A percentile compares a stretch with the other conserved stretches of the same genome.
These are phyloP conservation scores for Tausonia pullulans DNA, from an alignment of 1,284 basidiomycete genomes.

Conservation along the genomic window DNA sequence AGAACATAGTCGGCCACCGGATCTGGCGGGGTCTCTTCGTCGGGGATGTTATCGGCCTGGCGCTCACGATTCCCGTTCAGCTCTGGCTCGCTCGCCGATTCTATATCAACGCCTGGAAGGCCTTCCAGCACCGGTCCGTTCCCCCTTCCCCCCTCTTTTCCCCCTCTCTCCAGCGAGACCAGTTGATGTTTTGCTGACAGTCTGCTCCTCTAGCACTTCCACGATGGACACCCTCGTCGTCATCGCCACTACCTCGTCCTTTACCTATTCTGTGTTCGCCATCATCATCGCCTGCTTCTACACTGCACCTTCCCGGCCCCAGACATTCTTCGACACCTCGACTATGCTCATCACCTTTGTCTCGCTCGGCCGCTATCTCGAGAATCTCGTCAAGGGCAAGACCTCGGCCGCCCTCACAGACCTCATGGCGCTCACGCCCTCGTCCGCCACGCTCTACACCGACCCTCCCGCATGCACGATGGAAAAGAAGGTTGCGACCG, in stretches of 20 bases:
- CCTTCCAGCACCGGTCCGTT: constrained; percentile 66
- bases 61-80: constrained; percentile 85
- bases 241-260: constrained; percentile 88
- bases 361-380: constrained; percentile 86
- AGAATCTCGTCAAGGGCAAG: constrained; percentile 93
- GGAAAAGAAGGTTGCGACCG: constrained; percentile 65
- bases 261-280: constrained; percentile 69
- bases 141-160: neutral
- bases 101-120: constrained; percentile 81
- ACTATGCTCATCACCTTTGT: constrained; percentile 99
- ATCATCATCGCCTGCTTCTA: constrained; percentile 60
- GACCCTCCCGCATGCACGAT: constrained; percentile 23
- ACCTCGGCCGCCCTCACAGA: constrained; percentile 93
- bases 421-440: constrained; percentile 86
- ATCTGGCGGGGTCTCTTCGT: constrained; percentile 61
- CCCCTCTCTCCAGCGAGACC: neutral
- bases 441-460: constrained; percentile 90
- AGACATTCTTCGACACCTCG: constrained; percentile 95
- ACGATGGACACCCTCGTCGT: constrained; percentile 90
- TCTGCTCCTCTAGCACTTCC: neutral
- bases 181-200: neutral
- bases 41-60: constrained; percentile 66
- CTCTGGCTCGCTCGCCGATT: constrained; percentile 83
- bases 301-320: constrained; percentile 53
- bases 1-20: constrained; percentile 31